A percentile compares a stretch with the other conserved stretches of the same genome.
Evolutionary conservation across 1,284 basidiomycete species (phyloP).

Genomic region (Malassezia globosa): DNA sequence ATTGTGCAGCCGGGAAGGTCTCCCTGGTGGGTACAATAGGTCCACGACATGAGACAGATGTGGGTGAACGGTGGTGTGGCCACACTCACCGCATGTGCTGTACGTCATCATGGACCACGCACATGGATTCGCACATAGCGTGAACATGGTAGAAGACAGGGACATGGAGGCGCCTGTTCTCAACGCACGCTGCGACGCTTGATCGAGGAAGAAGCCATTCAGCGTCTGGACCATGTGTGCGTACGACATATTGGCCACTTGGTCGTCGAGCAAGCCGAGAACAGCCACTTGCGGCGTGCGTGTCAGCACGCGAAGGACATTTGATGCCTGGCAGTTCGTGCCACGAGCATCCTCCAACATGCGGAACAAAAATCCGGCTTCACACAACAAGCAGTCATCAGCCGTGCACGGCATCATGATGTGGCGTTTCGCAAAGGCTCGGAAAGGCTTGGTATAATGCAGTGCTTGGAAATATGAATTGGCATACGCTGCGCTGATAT

Average conservation of each 20-base stretch:
- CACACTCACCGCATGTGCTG: slow-evolving; percentile 66
- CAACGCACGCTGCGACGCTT: slow-evolving; percentile 25
- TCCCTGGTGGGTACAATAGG: slow-evolving; percentile 66
- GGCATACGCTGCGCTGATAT: slow-evolving; percentile 94
- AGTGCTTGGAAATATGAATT: slow-evolving; percentile 82
- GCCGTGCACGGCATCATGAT: slow-evolving; percentile 64
- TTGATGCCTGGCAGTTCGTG: slow-evolving; percentile 88
- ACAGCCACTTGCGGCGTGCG: slow-evolving; percentile 61
- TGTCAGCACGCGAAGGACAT: slow-evolving; percentile 89
- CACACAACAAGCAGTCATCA: slow-evolving; percentile 87
- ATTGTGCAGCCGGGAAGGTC: too few species aligned
- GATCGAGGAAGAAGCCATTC: slow-evolving; percentile 80
- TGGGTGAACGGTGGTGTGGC: slow-evolving; percentile 55
- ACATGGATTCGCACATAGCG: slow-evolving; percentile 15
- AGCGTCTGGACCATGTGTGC: slow-evolving; percentile 83
- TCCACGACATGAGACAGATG: slow-evolving; percentile 54
- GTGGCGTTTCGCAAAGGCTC: slow-evolving; percentile 75
- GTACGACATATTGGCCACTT: slow-evolving; percentile 59
- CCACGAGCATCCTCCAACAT: slow-evolving; percentile 93
- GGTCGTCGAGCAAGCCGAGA: slow-evolving; percentile 80
- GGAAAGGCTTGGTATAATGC: slow-evolving; percentile 69
- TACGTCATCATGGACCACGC: slow-evolving; percentile 22
- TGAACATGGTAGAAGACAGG: background rate
- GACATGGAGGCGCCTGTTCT: background rate
- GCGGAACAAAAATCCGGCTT: slow-evolving; percentile 83